Conservation (phyloP, 2,329 filamentous ascomycete species). For the Daldinia sp. region DNA sequence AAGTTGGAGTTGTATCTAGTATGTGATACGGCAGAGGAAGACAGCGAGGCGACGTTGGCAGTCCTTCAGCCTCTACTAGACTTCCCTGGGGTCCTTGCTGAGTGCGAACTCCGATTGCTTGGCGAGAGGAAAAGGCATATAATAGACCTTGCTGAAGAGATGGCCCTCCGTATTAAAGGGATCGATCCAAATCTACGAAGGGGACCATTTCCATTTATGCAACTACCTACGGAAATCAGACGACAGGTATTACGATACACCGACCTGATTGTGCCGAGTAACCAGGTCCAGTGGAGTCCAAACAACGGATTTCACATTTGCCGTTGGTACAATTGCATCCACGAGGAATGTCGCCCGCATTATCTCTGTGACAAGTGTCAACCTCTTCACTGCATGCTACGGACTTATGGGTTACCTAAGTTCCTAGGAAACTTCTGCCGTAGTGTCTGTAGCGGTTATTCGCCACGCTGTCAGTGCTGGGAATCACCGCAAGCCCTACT, state of each 20-base stretch:
- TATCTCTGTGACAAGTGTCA: not conserved
- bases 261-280: constrained; percentile 42
- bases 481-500: constrained; percentile 2
- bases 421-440: not conserved
- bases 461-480: constrained; percentile 23
- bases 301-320: constrained; percentile 3
- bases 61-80: constrained; percentile 21
- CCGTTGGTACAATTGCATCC: not conserved
- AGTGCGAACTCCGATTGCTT: constrained; percentile 21
- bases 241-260: constrained; percentile 43
- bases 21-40: constrained; percentile 13
- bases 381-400: not conserved
- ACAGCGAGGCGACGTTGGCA: constrained; percentile 2
- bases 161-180: constrained; percentile 6
- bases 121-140: not conserved
- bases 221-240: constrained; percentile 44
- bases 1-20: constrained; percentile 19
- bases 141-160: constrained; percentile 7
- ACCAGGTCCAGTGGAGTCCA: constrained; percentile 39
- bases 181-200: not conserved
- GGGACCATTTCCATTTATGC: constrained; percentile 23
- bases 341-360: not conserved
- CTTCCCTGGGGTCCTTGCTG: constrained; percentile 10
- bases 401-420: no score
- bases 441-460: constrained; percentile 12